Evolutionary conservation across 345 rosid species (phyloP), one percentile per base, ranked within the genome.

Genomic region (Anastatica hierochuntica): DNA sequence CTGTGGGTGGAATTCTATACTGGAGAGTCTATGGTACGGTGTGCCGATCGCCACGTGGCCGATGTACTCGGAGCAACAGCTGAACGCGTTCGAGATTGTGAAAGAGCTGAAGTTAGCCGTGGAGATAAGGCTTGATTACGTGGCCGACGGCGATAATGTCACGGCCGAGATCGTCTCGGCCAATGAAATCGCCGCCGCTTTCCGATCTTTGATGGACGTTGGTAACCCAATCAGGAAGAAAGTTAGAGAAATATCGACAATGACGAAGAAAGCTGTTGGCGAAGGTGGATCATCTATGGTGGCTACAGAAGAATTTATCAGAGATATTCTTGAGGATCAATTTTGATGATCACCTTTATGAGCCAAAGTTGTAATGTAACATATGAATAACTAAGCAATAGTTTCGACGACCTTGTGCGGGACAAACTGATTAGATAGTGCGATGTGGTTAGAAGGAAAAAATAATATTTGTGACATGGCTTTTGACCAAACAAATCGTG

Each of bases 41-140:
- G 74, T 75, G 13, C 86, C 80, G 1, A 35, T 75, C 1, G 72
- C 77, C 26, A 36, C 83, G 49, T 77, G 78, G 80, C 86, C 86
- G 0, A 26, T 77, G 34, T 68, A 70, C 29, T 78, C 66, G 0
- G 83, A 80, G 60, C 83, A 75, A 15, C 83, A 77, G 12, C 14
- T 80, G 1, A 77, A 75, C 14, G 86, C 83, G 3, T 80, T 72
- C 8, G 40, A 58, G 40, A n/a, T 75, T 42, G 78, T 73, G 45
- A 48, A 7, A 23, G 85, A 75, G 49, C 6, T 74, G 42, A 77
- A 68, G 12, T 34, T 77, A 14, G 77, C 71, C 1, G 73, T 71
- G 14, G 85, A 77, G 58, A 56, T 80, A 13, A 65, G 53, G n/a
- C 48, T 73, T 54, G 86, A 77, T 30, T 80, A 68, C 23, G 56